These are phyloP conservation scores for Periconia digitata DNA, from an alignment of 2,329 filamentous ascomycete species.

Conservation along the genomic window DNA sequence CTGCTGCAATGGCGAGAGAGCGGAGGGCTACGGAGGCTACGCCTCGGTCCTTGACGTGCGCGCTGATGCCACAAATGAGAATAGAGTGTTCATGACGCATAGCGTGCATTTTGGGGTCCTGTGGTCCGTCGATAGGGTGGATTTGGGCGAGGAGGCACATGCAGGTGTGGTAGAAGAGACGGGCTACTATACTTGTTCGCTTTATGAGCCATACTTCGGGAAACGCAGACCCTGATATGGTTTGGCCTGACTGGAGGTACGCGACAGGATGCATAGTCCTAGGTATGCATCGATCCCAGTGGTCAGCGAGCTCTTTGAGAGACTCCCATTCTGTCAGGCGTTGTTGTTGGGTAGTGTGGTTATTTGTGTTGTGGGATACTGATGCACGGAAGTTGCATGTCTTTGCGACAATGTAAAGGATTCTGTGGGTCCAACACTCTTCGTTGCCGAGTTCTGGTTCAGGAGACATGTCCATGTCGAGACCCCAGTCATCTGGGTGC, in stretches of 20 bases:
- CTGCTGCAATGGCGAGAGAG: constrained; percentile 75
- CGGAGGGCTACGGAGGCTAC: constrained; percentile 78
- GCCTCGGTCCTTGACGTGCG: constrained; percentile 78
- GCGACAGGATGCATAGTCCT: constrained; percentile 85
- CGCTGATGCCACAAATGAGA: constrained; percentile 86
- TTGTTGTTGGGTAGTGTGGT: constrained; percentile 63
- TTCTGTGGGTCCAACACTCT: constrained; percentile 84
- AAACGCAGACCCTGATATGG: constrained; percentile 71
- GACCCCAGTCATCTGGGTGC: constrained; percentile 87
- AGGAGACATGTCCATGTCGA: constrained; percentile 72
- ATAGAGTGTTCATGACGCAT: constrained; percentile 75
- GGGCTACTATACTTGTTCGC: constrained; percentile 75
- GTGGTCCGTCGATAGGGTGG: constrained; percentile 67
- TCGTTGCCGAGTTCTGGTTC: constrained; percentile 65
- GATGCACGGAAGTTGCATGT: constrained; percentile 81
- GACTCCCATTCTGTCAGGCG: constrained; percentile 75
- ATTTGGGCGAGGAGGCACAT: constrained; percentile 79
- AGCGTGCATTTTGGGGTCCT: constrained; percentile 67
- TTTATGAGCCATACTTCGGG: constrained; percentile 90
- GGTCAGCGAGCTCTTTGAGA: constrained; percentile 78
- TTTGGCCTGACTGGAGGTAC: constrained; percentile 70
- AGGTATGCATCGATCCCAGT: constrained; percentile 78
- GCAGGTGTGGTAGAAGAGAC: constrained; percentile 86
- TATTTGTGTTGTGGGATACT: constrained; percentile 62
- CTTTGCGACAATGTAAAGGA: constrained; percentile 85